These are phyloP conservation scores for Ceratocystis cubensis DNA, from an alignment of 2,329 filamentous ascomycete genomes.

Conservation along the genomic window DNA sequence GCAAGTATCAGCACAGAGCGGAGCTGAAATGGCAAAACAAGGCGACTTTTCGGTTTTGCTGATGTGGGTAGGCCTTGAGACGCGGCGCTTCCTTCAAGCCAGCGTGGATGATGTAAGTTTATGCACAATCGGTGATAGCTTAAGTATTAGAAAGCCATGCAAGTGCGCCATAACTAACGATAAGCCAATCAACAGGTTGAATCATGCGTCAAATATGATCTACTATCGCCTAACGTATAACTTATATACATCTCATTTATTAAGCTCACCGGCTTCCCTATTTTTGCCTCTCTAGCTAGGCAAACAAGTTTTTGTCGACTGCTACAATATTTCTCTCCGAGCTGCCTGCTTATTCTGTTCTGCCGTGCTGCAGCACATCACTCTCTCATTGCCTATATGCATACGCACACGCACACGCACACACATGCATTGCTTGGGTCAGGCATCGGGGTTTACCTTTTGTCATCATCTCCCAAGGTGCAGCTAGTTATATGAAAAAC, in stretches of 20 bases:
- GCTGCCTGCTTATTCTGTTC: not conserved
- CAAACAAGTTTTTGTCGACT: no score
- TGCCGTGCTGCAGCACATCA: not conserved
- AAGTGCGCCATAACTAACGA: not conserved
- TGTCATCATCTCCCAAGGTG: not conserved
- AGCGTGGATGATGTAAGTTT: conserved; percentile 70
- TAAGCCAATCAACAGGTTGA: conserved; percentile 48
- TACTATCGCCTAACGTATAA: conserved; percentile 75
- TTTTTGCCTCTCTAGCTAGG: not conserved
- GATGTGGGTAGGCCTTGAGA: conserved; percentile 84
- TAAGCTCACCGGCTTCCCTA: not conserved
- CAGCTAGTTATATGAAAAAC: not conserved
- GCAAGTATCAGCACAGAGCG: conserved; percentile 68
- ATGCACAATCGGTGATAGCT: not conserved
- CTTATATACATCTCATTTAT: not conserved
- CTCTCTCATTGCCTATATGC: no score
- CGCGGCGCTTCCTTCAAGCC: conserved; percentile 75
- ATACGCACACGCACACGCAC: not conserved
- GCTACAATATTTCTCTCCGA: not conserved
- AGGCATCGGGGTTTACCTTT: not conserved
- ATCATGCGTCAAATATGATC: conserved; percentile 79
- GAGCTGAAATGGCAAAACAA: conserved; percentile 54
- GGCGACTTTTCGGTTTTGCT: conserved; percentile 77
- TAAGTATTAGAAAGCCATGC: not conserved
- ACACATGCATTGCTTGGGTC: not conserved